Conservation (phyloP, 805 yeast genomes). For the Helenozyma baotianmanensis region DNA sequence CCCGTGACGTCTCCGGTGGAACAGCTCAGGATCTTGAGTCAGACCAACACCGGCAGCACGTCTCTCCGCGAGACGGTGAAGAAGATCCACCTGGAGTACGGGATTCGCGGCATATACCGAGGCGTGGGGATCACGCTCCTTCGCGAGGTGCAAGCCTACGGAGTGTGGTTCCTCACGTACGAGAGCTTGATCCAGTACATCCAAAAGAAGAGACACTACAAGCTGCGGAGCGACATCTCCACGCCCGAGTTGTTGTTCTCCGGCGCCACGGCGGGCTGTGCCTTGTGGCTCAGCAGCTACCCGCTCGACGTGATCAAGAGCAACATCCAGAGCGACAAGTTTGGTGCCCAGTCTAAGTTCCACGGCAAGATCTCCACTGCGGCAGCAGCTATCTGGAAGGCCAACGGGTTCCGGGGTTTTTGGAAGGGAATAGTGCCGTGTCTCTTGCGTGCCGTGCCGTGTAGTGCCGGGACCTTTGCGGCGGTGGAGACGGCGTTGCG, state of each 20-base stretch:
- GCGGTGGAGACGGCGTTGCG: conserved; percentile 67
- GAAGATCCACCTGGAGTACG: conserved; percentile 38
- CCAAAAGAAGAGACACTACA: conserved; percentile 26
- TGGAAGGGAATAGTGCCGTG: conserved; percentile 64
- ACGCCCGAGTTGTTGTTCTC: conserved; percentile 51
- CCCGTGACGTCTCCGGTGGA: conserved; percentile 64
- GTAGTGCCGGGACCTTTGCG: conserved; percentile 74
- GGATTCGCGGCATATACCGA: conserved; percentile 50
- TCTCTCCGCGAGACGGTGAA: conserved; percentile 33
- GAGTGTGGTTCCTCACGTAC: conserved; percentile 67
- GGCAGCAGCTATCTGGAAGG: conserved; percentile 33
- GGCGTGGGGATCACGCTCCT: conserved; percentile 51
- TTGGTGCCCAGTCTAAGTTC: conserved; percentile 42
- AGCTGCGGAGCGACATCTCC: conserved; percentile 44
- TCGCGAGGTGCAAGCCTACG: conserved; percentile 69
- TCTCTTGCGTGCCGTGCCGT: conserved; percentile 56
- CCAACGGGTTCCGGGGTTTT: conserved; percentile 48
- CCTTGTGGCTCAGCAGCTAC: conserved; percentile 55
- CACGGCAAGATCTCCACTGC: conserved; percentile 35
- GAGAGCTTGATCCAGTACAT: conserved; percentile 48
- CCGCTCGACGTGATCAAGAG: conserved; percentile 51
- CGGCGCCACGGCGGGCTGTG: conserved; percentile 68
- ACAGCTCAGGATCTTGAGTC: conserved; percentile 59
- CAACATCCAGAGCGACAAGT: conserved; percentile 49
- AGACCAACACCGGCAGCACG: conserved; percentile 37